These are phyloP conservation scores for Nannochloropsis salina DNA, from an alignment of 108 stramenopile species.

Conservation along the genomic window DNA sequence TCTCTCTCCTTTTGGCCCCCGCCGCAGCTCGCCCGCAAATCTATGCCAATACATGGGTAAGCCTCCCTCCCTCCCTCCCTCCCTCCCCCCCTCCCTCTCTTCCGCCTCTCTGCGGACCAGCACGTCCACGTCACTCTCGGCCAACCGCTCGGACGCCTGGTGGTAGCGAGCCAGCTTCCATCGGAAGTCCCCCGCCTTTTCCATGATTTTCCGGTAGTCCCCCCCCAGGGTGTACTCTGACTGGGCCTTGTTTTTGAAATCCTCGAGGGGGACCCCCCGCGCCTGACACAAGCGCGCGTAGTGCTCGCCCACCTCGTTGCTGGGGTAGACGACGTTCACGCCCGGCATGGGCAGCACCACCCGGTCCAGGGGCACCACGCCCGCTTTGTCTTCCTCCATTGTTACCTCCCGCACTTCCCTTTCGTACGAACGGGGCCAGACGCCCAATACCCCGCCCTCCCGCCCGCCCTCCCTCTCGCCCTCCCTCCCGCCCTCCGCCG, in stretches of 20 bases:
- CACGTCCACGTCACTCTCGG: slow-evolving; percentile 7
- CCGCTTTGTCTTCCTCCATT: not conserved
- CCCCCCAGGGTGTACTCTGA: slow-evolving; percentile 16
- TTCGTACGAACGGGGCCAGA: not conserved
- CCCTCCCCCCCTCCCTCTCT: not conserved
- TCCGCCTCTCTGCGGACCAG: not conserved
- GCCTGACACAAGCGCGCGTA: not conserved
- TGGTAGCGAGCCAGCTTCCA: not conserved
- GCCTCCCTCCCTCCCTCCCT: not conserved
- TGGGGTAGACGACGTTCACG: not conserved
- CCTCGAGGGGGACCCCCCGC: not conserved
- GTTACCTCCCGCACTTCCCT: not conserved
- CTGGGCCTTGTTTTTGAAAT: not conserved
- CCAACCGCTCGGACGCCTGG: not conserved
- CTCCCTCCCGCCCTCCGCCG: not conserved
- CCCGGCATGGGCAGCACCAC: not conserved
- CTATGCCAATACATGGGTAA: slow-evolving; percentile 9
- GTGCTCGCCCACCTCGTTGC: not conserved
- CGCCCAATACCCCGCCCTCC: too few species aligned
- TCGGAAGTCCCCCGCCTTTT: not conserved
- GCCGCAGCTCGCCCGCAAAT: too few species aligned
- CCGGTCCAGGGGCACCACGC: not conserved
- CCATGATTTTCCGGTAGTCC: not conserved
- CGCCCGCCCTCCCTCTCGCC: too few species aligned
- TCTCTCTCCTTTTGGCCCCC: too few species aligned